Evolutionary conservation across 495 filamentous ascomycete species (phyloP).

Genomic region (Aspergillus panamensis): DNA sequence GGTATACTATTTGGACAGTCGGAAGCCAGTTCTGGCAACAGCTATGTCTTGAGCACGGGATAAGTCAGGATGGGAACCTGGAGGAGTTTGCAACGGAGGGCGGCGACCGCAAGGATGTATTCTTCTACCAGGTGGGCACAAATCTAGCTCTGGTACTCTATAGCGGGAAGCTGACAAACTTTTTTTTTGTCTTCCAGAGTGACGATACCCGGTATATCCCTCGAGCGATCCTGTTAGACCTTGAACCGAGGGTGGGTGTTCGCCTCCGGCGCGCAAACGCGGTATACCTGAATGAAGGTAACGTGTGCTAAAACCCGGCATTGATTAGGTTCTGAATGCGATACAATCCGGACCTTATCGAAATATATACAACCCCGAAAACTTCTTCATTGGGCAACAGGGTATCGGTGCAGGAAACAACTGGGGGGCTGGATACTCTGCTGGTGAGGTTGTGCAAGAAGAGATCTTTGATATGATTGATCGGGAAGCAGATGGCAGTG

Average conservation of each 20-base stretch:
- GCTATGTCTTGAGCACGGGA: slow-evolving; percentile 95
- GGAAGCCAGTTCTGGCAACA: slow-evolving; percentile 97
- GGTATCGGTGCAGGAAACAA: slow-evolving; percentile 95
- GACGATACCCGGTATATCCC: slow-evolving; percentile 99
- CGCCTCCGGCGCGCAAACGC: slow-evolving; percentile 6
- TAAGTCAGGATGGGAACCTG: slow-evolving; percentile 93
- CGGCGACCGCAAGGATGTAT: slow-evolving; percentile 96
- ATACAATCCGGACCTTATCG: slow-evolving; percentile 92
- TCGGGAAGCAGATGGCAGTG: slow-evolving; percentile 94
- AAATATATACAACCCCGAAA: slow-evolving; percentile 99
- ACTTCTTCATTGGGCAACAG: slow-evolving; percentile 91
- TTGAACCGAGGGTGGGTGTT: slow-evolving; percentile 79
- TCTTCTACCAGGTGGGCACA: slow-evolving; percentile 80
- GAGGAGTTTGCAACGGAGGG: slow-evolving; percentile 95
- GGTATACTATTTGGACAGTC: slow-evolving; percentile 46
- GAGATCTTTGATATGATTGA: slow-evolving; percentile 99
- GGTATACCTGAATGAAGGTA: slow-evolving; percentile 2
- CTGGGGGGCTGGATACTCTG: slow-evolving; percentile 92
- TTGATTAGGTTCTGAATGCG: slow-evolving; percentile 70
- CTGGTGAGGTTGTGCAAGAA: slow-evolving; percentile 88
- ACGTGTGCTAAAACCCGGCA: slow-evolving; percentile 14
- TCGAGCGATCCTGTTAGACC: slow-evolving; percentile 88
- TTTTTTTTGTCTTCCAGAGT: slow-evolving; percentile 44
- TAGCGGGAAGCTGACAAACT: slow-evolving; percentile 2
- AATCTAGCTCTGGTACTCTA: not conserved